Evolutionary conservation across 169 alveolate species (phyloP), one percentile per base, ranked within the genome.

Genomic region (Plasmodium knowlesi): DNA sequence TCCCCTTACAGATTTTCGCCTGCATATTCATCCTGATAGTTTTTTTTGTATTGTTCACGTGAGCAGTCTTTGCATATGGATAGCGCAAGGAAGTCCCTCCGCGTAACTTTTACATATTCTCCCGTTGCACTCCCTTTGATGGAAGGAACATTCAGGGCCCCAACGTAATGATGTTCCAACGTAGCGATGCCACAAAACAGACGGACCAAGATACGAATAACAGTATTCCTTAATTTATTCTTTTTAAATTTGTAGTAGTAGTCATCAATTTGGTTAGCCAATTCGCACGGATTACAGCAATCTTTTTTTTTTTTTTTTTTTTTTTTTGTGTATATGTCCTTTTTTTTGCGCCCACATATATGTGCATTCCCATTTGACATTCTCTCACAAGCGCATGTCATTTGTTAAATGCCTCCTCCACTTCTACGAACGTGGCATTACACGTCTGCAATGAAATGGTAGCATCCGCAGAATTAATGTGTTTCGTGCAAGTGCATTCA

Each of bases 11-110:
- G 93, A 50, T 85, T 19, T 85, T 85, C 53, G 84, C 76, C 53
- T 85, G 93, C 70, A 85, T 85, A 19, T 85, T 85, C 57, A 53
- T 85, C 22, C 28, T 85, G 84, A 85, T 85, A 28, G 79, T 85
- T 74, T 85, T 85, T 85, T 85, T 85, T 74, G 93, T 85, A 12
- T 28, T 85, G 43, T 85, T 85, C 70, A 30, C 85, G 1, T 85
- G 34, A 76, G 22, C 34, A 73, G 80, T 67, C 76, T 28, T 14
- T 67, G 16, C 76, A 22, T 19, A 16, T 67, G 4, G 30, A 25
- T 37, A 67, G 39, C 41, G 37, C 76, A 67, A 25, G 76, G 41
- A 25, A 67, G 76, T 19, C 37, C 19, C 4, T 19, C 37, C 30
- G 22, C 22, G 76, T 28, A 16, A n/a, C 10, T 19, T 67, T 14